Percentiles rank a stretch among this genome's conserved stretches.
Evolutionary conservation across 345 rosid genomes (phyloP).

Genomic region (Aurinia saxatilis): DNA sequence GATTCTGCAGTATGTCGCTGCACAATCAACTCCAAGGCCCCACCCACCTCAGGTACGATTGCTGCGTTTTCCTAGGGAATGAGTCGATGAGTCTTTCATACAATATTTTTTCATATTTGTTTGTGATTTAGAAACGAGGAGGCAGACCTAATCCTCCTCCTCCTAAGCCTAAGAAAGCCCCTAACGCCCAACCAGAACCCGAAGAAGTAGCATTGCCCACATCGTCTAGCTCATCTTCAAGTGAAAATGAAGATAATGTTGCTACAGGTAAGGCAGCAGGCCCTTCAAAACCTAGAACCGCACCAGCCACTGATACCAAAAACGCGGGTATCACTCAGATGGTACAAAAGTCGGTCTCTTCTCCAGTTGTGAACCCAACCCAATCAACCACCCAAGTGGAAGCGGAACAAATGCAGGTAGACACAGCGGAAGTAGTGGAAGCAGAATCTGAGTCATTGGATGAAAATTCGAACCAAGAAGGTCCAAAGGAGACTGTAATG

Average conservation of each 20-base stretch:
- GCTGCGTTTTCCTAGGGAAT: background rate
- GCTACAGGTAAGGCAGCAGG: constrained; percentile 30
- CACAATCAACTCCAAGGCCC: constrained; percentile 40
- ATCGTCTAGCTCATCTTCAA: constrained; percentile 68
- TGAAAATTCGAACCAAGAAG: constrained; percentile 33
- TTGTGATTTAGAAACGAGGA: constrained; percentile 35
- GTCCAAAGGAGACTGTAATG: constrained; percentile 46
- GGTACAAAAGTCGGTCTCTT: constrained; percentile 41
- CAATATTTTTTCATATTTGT: background rate
- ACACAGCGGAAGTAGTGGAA: constrained; percentile 33
- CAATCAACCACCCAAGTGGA: constrained; percentile 30
- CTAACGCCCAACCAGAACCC: constrained; percentile 24
- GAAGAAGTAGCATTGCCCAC: constrained; percentile 61
- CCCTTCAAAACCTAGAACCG: constrained; percentile 30
- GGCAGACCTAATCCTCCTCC: constrained; percentile 37
- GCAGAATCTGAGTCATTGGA: constrained; percentile 23
- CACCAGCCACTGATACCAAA: constrained; percentile 20
- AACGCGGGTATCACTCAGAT: constrained; percentile 19
- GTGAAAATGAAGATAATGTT: constrained; percentile 44
- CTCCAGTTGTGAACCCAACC: constrained; percentile 28
- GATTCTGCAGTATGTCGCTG: constrained; percentile 43
- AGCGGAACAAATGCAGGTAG: constrained; percentile 43
- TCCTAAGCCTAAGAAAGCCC: constrained; percentile 35
- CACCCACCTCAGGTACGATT: constrained; percentile 38
- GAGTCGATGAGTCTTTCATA: background rate